A percentile compares a stretch with the other conserved stretches of the same genome.
These are phyloP conservation scores for Platanthera zijinensis DNA, from an alignment of 106 monocot species.

Conservation along the genomic window DNA sequence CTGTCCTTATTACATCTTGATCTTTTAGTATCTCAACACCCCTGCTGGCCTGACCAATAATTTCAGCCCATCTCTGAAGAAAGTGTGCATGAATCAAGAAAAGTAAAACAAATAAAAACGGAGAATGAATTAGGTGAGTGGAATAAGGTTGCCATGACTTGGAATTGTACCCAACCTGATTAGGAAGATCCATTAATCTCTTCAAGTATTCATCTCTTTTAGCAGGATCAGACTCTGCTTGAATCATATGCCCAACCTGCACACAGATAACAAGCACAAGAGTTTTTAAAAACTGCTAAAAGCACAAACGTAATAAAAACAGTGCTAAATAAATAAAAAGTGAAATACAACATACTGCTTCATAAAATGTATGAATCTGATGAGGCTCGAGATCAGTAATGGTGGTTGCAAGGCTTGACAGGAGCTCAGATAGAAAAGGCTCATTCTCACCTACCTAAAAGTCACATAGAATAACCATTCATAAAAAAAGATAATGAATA, in stretches of 20 bases:
- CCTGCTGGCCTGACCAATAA: conserved; percentile 85
- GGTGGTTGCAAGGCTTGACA: conserved; percentile 50
- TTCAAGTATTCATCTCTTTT: conserved; percentile 95
- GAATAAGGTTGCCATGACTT: not conserved
- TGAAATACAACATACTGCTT: conserved; percentile 44
- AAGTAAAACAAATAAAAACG: not conserved
- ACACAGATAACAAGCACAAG: conserved; percentile 1
- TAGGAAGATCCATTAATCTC: conserved; percentile 97
- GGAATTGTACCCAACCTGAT: conserved; percentile 43
- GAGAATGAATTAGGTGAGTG: not conserved
- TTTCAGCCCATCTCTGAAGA: conserved; percentile 91
- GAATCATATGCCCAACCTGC: conserved; percentile 98
- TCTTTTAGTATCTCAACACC: conserved; percentile 94
- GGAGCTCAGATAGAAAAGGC: conserved; percentile 90
- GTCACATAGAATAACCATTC: not conserved
- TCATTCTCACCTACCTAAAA: conserved; percentile 89
- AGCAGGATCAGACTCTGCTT: conserved; percentile 75
- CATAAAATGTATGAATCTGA: conserved; percentile 97
- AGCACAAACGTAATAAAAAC: not conserved
- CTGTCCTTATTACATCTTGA: conserved; percentile 83
- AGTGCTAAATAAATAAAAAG: not conserved
- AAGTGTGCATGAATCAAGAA: not conserved
- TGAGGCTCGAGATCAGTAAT: conserved; percentile 92
- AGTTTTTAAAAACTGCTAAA: not conserved
- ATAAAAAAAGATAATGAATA: not conserved